Evolutionary conservation across 2,329 filamentous ascomycete species (phyloP), one percentile per base, ranked within the genome.

Genomic region (Fusarium armeniacum): DNA sequence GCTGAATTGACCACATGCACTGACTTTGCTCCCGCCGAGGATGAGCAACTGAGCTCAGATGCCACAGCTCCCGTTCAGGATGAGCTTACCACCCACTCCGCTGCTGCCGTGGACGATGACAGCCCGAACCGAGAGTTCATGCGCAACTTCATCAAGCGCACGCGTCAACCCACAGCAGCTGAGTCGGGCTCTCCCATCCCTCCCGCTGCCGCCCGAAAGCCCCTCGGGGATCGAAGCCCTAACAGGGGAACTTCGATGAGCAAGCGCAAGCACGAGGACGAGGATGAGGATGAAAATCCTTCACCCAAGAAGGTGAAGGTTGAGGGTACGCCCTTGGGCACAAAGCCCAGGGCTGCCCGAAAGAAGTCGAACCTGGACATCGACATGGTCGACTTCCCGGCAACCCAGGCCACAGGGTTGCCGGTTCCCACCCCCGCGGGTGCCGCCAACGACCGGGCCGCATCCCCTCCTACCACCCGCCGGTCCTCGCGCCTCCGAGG

Each of bases 61-160:
- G 28, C 28, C 28, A 30, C 28, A 30, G 28, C 28, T 30, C 28
- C 28, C 10, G 28, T 30, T 30, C 28, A 30, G 10, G 28, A 30
- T 30, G 28, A 30, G 28, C 28, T 30, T 30, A 30, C 28, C 10
- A 30, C 28, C 20, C 58, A 62, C 24, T 47, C 56, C 10, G 49
- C 54, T 32, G 33, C 54, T 24, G 10, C 33, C 26, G 38, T 44
- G 36, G 54, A 72, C 24, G 68, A 76, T 38, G 78, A 80, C 41
- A 79, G 76, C 47, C 78, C 78, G 24, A 77, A 75, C 6, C 77
- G 79, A 2, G 78, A 78, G 13, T 80, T 76, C 35, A 75, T 80
- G 72, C 70, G 75, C 7, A 75, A 76, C 18, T 81, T 81, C 44
- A 80, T 80, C 63, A 77, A 76, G 50, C 76, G 77, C n/a, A 74